Evolutionary conservation across 2,329 filamentous ascomycete genomes (phyloP).

Genomic region (Aspergillus sp.): DNA sequence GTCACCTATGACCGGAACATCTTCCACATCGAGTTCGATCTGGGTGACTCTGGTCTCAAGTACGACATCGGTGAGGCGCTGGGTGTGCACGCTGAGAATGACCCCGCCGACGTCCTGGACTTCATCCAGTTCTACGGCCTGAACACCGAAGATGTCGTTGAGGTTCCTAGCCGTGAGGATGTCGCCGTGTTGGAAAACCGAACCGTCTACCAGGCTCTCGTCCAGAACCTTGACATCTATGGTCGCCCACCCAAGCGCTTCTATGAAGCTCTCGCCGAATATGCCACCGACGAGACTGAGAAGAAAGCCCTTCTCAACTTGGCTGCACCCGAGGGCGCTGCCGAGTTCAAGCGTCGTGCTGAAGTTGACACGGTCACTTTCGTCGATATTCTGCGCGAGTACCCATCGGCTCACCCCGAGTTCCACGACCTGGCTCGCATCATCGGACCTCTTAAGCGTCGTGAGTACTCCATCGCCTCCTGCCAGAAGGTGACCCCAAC

Average conservation of each 20-base stretch:
- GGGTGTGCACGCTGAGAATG: slow-evolving; percentile 93
- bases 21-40: slow-evolving; percentile 99
- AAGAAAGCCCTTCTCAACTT: slow-evolving; percentile 76
- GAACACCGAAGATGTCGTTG: slow-evolving; percentile 78
- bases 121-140: slow-evolving; percentile 93
- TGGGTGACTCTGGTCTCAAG: slow-evolving; percentile 84
- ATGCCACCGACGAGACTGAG: slow-evolving; percentile 78
- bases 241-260: slow-evolving; percentile 96
- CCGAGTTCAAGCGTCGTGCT: slow-evolving; percentile 86
- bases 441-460: slow-evolving; percentile 86
- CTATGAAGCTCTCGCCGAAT: slow-evolving; percentile 88
- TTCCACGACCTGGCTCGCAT: slow-evolving; percentile 89
- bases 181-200: slow-evolving; percentile 73
- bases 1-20: slow-evolving; percentile 93
- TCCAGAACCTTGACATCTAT: slow-evolving; percentile 95
- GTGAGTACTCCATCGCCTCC: slow-evolving; percentile 98
- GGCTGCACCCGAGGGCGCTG: slow-evolving; percentile 73
- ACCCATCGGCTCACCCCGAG: slow-evolving; percentile 79
- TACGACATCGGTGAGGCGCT: slow-evolving; percentile 98
- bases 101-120: slow-evolving; percentile 70
- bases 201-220: slow-evolving; percentile 86
- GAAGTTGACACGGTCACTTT: slow-evolving; percentile 92
- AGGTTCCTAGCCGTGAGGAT: slow-evolving; percentile 84
- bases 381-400: slow-evolving; percentile 86
- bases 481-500: slow-evolving; percentile 91